Evolutionary conservation across 2,329 filamentous ascomycete species (phyloP), one percentile per base, ranked within the genome.

Genomic region (Cercospora janseana): DNA sequence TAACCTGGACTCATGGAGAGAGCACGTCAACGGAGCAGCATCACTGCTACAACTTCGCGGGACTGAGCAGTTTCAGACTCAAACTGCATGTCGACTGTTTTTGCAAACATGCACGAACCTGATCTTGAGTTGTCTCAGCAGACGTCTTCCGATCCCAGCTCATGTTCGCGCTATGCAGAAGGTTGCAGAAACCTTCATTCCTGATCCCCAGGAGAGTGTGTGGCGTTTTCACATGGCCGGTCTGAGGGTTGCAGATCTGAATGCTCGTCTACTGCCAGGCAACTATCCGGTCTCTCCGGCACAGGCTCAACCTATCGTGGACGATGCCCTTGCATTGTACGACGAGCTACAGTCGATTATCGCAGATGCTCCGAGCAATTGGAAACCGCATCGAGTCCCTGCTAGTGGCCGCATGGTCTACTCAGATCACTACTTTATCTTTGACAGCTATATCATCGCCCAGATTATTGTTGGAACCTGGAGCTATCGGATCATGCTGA

Each of bases 1-100:
- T 77, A 40, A 90, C 70, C 45, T 76, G 68, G 32, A 89, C 69
- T 1, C 72, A 74, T 37, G 90, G 72, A 0, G 84, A 38, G 49
- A 52, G 16, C 52, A 55, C 21, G 49, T 55, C 49, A 52, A 55
- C 20, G 52, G 52, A 3, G 52, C 52, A 2, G 52, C 52, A 15
- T 55, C 52, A 12, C 37, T 55, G 13, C 48, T 55, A 9, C 52
- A 55, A 18, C 49, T 55, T 4, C 52, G 52, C 13, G 52, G 52
- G 20, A 31, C 20, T 9, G 49, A 55, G 20, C 52, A 55, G 32
- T 55, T 55, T 26, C 42, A 37, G 3, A 52, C 44, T 3, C 49
- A 52, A 34, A 55, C 52, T 6, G 52, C 49, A n/a, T 49, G 52
- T 31, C 49, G 49, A 9, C 46, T 55, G 15, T 52, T 49, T 35